A percentile compares a stretch with the other conserved stretches of the same genome.
Conservation (phyloP, 2,329 filamentous ascomycete species). For the Nothomitra cinnamomea region DNA sequence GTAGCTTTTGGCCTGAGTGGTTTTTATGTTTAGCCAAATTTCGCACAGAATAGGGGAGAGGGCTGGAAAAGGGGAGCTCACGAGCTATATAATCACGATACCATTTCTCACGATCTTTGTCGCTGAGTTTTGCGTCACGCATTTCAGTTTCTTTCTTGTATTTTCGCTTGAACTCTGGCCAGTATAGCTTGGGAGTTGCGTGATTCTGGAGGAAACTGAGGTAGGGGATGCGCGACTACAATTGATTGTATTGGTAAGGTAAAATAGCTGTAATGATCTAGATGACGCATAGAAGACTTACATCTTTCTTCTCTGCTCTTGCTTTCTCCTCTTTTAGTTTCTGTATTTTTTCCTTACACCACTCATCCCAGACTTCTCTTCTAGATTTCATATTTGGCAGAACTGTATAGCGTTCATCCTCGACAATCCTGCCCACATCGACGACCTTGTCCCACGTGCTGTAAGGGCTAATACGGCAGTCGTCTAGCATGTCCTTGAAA, state of each 20-base stretch:
- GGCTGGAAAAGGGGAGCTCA: conserved; percentile 6
- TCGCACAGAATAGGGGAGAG: not conserved
- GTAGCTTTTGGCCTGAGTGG: conserved; percentile 30
- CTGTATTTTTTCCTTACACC: conserved; percentile 63
- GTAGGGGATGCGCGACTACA: conserved; percentile 55
- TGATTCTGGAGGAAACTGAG: conserved; percentile 63
- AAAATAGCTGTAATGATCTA: not conserved
- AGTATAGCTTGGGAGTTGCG: conserved; percentile 84
- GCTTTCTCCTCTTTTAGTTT: conserved; percentile 54
- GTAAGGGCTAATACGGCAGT: conserved; percentile 70
- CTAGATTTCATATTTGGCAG: conserved; percentile 66
- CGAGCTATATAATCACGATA: conserved; percentile 49
- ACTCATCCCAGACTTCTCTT: conserved; percentile 68
- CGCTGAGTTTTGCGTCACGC: conserved; percentile 27
- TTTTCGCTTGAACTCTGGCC: conserved; percentile 91
- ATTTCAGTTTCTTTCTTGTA: conserved; percentile 67
- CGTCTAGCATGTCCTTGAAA: conserved; percentile 75
- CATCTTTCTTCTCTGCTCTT: conserved; percentile 60
- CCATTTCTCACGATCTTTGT: conserved; percentile 60
- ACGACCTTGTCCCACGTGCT: conserved; percentile 82
- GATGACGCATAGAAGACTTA: not conserved
- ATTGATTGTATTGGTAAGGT: not conserved
- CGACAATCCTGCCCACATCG: conserved; percentile 62
- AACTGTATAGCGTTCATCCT: conserved; percentile 75
- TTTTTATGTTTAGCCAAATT: conserved; percentile 38